A percentile compares a stretch with the other conserved stretches of the same genome.
These are phyloP conservation scores for Phaeosphaeria sp. DNA, from an alignment of 2,329 filamentous ascomycete genomes.

Conservation along the genomic window DNA sequence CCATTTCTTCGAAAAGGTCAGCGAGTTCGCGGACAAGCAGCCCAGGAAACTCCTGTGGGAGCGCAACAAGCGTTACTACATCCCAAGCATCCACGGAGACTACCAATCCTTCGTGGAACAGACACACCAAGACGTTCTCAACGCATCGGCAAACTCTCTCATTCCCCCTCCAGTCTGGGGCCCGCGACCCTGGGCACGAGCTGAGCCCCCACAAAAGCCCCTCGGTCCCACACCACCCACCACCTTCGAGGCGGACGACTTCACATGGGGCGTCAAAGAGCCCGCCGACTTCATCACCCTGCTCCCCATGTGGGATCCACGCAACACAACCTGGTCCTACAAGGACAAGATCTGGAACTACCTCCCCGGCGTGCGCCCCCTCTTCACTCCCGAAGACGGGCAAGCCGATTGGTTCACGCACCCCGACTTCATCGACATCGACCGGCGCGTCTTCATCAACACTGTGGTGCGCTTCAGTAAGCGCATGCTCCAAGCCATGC, in stretches of 20 bases:
- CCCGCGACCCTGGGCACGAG: constrained; percentile 69
- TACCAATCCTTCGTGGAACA: constrained; percentile 55
- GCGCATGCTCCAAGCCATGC: constrained; percentile 83
- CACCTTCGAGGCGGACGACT: constrained; percentile 78
- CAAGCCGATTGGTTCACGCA: constrained; percentile 63
- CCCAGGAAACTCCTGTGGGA: constrained; percentile 67
- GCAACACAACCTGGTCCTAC: constrained; percentile 78
- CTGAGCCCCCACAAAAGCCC: constrained; percentile 71
- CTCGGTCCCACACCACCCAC: constrained; percentile 77
- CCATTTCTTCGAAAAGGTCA: constrained; percentile 73
- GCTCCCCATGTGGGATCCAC: constrained; percentile 90
- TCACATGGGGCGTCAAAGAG: constrained; percentile 86
- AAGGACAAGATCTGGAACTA: constrained; percentile 60
- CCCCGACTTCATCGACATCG: constrained; percentile 56
- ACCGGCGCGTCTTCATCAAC: constrained; percentile 86
- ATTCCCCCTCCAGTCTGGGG: constrained; percentile 78
- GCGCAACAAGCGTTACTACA: constrained; percentile 63
- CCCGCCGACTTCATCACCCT: constrained; percentile 92
- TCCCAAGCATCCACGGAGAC: constrained; percentile 59
- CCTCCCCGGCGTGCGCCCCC: constrained; percentile 67
- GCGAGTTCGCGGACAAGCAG: constrained; percentile 60
- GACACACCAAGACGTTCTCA: constrained; percentile 51
- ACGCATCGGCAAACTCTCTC: constrained; percentile 45
- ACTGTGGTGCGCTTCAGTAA: constrained; percentile 84
- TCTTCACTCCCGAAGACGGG: constrained; percentile 84